phyloP scores from a whole-genome alignment of 2,329 filamentous ascomycete species.

The Volutella citrinella region DNA sequence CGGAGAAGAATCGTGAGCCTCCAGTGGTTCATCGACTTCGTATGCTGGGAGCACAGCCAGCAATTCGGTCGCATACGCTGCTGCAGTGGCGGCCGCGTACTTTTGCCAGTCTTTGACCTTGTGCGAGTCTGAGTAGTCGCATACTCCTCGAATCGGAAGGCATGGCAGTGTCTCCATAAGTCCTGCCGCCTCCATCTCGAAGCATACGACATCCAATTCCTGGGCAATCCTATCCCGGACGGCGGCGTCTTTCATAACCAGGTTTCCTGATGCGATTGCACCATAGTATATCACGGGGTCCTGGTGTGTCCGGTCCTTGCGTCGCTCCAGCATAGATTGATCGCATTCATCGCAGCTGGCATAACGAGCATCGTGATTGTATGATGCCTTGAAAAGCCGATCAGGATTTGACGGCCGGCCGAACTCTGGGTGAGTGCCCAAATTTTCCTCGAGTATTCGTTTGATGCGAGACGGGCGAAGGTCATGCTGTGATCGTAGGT shows the following conservation, averaged over 20 bases:
- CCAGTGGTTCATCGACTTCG: background rate
- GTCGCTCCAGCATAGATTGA: no score
- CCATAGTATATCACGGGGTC: conserved; percentile 15
- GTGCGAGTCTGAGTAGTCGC: conserved; percentile 36
- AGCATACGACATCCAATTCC: conserved; percentile 4
- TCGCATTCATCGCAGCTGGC: no score
- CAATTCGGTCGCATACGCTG: conserved; percentile 20
- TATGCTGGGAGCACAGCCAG: conserved; percentile 5
- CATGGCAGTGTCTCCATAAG: conserved; percentile 20
- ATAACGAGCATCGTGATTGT: background rate
- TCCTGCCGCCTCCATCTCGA: conserved; percentile 28
- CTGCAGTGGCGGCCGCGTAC: conserved; percentile 31
- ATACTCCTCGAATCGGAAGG: conserved; percentile 33
- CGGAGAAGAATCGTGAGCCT: no score
- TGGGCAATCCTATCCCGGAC: conserved; percentile 26
- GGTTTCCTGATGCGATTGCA: conserved; percentile 26
- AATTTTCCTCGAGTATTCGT: no score
- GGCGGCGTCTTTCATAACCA: conserved; percentile 29
- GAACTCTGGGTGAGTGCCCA: no score
- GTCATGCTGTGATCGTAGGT: conserved; percentile 9
- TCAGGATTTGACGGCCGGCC: no score
- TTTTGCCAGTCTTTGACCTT: conserved; percentile 34
- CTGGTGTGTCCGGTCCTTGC: no score
- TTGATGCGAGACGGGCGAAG: conserved; percentile 3
- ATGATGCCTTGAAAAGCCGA: no score